phyloP scores from a whole-genome alignment of 2,329 filamentous ascomycete genomes.

The Claviceps purpurea region DNA sequence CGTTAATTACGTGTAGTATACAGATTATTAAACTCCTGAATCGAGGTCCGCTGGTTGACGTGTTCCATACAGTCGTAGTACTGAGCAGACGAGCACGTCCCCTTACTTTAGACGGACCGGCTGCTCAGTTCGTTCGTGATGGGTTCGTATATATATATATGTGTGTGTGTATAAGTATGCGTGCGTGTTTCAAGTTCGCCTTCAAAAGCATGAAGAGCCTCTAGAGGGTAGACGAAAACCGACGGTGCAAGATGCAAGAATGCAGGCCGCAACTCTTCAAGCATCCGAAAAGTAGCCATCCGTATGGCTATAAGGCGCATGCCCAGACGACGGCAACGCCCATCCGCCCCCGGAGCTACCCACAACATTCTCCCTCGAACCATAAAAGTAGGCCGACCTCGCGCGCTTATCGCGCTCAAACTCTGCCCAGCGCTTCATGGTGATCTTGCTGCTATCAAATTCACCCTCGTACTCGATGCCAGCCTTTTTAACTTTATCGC shows the following conservation, averaged over 20 bases:
- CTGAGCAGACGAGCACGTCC: too few species aligned
- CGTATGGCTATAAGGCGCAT: slow-evolving; percentile 26
- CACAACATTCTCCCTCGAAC: slow-evolving; percentile 35
- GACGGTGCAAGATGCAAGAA: too few species aligned
- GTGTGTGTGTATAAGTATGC: too few species aligned
- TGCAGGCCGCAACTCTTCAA: slow-evolving; percentile 11
- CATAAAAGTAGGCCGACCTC: slow-evolving; percentile 35
- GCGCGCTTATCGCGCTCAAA: slow-evolving; percentile 61
- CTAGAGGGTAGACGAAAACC: too few species aligned
- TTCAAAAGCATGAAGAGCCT: too few species aligned
- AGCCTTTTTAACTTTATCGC: slow-evolving; percentile 77
- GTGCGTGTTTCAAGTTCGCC: too few species aligned
- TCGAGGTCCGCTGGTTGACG: neutral
- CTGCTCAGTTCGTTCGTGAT: too few species aligned
- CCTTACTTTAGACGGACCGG: too few species aligned
- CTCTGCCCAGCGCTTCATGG: slow-evolving; percentile 97
- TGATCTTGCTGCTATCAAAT: slow-evolving; percentile 97
- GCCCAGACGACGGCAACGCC: slow-evolving; percentile 27
- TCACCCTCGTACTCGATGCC: slow-evolving; percentile 84
- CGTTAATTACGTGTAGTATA: neutral
- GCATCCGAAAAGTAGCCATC: slow-evolving; percentile 44
- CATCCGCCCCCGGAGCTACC: slow-evolving; percentile 25
- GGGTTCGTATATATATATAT: neutral
- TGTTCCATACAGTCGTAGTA: too few species aligned
- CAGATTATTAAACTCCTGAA: neutral